Evolutionary conservation across 2,329 filamentous ascomycete genomes (phyloP).

Genomic region (Cladobotryum protrusum): DNA sequence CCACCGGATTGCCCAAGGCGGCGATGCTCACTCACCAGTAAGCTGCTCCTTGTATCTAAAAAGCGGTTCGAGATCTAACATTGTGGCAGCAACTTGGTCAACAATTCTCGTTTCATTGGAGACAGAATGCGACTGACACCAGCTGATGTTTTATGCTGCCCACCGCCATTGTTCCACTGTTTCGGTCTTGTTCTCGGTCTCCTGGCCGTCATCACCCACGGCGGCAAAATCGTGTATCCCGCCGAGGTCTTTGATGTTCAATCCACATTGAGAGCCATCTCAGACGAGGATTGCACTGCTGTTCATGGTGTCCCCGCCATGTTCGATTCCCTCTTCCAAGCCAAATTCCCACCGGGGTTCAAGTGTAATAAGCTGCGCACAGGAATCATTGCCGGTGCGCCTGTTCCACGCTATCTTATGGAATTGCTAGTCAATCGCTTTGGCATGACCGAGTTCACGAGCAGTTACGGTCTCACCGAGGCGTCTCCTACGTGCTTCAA

Average conservation of each 20-base stretch:
- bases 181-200: conserved; percentile 75
- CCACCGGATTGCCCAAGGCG: conserved; percentile 66
- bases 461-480: conserved; percentile 68
- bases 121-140: conserved; percentile 65
- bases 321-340: conserved; percentile 63
- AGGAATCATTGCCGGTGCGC: conserved; percentile 73
- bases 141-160: conserved; percentile 68
- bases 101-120: conserved; percentile 65
- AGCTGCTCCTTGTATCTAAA: conserved; percentile 13
- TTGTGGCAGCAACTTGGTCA: conserved; percentile 48
- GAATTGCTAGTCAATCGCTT: conserved; percentile 63
- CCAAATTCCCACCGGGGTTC: conserved; percentile 35
- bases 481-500: conserved; percentile 77
- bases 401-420: conserved; percentile 70
- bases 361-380: conserved; percentile 55
- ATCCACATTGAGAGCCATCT: conserved; percentile 60
- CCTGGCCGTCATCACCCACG: conserved; percentile 66
- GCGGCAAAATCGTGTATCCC: conserved; percentile 70
- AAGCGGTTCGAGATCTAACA: neutral
- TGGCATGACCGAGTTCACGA: conserved; percentile 69
- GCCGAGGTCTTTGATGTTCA: conserved; percentile 65
- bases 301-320: conserved; percentile 79
- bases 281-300: conserved; percentile 63
- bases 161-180: conserved; percentile 79
- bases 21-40: conserved; percentile 69